A percentile compares a stretch with the other conserved stretches of the same genome.
Conservation (phyloP, 140 eudicot genomes). For the Ambrosia hybrid region DNA sequence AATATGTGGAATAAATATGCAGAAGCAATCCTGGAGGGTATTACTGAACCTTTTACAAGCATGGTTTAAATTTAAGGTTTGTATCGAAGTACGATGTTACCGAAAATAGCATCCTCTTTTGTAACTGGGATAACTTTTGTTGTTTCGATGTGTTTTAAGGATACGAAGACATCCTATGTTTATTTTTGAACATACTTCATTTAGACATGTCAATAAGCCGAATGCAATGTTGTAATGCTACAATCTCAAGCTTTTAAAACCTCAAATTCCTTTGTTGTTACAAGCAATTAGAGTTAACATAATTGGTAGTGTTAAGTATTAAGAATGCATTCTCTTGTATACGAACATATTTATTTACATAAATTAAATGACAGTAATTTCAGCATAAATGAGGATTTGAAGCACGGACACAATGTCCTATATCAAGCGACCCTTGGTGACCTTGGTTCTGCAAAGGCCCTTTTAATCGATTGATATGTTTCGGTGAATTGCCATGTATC, state of each 20-base stretch:
- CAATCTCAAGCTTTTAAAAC: conserved; percentile 1
- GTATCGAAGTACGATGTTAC: conserved; percentile 24
- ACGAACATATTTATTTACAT: neutral
- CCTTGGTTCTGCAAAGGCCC: too few relatives aligned
- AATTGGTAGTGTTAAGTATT: neutral
- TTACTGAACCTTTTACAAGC: conserved; percentile 17
- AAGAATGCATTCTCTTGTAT: neutral
- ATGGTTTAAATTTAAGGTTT: conserved; percentile 24
- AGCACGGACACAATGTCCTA: too few relatives aligned
- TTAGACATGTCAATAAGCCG: conserved; percentile 38
- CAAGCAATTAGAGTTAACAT: neutral
- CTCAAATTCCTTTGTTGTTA: neutral
- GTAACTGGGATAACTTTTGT: conserved; percentile 29
- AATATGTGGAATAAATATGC: conserved; percentile 38
- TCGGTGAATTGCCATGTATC: too few relatives aligned
- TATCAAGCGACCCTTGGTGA: too few relatives aligned
- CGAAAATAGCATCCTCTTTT: conserved; percentile 34
- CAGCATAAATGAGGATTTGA: neutral
- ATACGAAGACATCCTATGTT: conserved; percentile 24
- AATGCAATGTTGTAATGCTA: conserved; percentile 20
- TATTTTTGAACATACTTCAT: conserved; percentile 20
- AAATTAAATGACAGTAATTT: too few relatives aligned
- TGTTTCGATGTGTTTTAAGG: conserved; percentile 36
- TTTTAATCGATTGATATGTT: too few relatives aligned
- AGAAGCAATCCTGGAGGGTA: conserved; percentile 32